Conservation (phyloP, 495 filamentous ascomycete species). For the Podospora appendiculata region DNA sequence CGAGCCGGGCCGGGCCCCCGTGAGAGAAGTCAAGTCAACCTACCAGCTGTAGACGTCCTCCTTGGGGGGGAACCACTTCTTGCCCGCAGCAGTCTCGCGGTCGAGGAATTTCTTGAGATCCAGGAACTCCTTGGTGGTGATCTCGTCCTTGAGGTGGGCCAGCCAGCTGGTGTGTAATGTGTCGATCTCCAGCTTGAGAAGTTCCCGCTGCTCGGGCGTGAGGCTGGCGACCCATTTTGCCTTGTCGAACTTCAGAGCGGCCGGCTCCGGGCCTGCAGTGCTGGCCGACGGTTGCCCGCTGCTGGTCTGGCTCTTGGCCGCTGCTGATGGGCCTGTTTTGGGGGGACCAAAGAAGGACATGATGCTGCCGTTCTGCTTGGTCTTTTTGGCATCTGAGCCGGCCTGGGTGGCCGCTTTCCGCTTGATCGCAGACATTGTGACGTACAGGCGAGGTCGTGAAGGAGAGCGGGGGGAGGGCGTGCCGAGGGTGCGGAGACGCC, state of each 20-base stretch:
- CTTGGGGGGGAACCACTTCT: slow-evolving; percentile 74
- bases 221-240: slow-evolving; percentile 74
- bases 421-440: slow-evolving; percentile 50
- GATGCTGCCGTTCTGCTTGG: slow-evolving; percentile 53
- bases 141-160: slow-evolving; percentile 73
- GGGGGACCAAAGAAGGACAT: slow-evolving; percentile 46
- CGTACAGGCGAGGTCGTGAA: neutral
- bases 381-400: slow-evolving; percentile 55
- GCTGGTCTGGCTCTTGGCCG: slow-evolving; percentile 8
- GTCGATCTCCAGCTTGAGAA: slow-evolving; percentile 83
- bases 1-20: neutral
- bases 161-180: slow-evolving; percentile 90
- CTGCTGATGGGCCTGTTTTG: slow-evolving; percentile 12
- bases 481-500: neutral
- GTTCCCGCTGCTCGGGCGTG: slow-evolving; percentile 68
- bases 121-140: slow-evolving; percentile 69
- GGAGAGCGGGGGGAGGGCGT: neutral
- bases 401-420: slow-evolving; percentile 54
- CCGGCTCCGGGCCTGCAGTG: slow-evolving; percentile 19
- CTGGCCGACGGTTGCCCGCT: slow-evolving; percentile 8
- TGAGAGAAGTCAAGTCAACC: slow-evolving; percentile 1
- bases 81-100: slow-evolving; percentile 61
- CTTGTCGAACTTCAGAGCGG: slow-evolving; percentile 67
- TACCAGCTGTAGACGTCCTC: slow-evolving; percentile 96
- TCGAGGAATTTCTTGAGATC: slow-evolving; percentile 82